Percentiles rank a stretch among this genome's conserved stretches.
These are phyloP conservation scores for Paramecium primaurelia DNA, from an alignment of 73 alveolate species.

Conservation along the genomic window DNA sequence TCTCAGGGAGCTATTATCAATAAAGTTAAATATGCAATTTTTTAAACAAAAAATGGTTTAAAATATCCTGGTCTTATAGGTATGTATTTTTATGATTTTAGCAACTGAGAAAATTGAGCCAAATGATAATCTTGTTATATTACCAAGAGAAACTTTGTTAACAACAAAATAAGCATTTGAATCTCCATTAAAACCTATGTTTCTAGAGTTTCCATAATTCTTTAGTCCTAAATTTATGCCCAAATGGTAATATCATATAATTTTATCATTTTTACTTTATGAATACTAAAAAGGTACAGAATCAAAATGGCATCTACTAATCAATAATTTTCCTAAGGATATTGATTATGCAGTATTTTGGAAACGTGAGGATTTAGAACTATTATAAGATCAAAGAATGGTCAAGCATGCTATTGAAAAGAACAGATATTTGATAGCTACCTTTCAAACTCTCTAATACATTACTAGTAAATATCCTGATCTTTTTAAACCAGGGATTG, in stretches of 20 bases:
- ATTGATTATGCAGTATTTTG: conserved; percentile 54
- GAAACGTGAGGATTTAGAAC: conserved; percentile 39
- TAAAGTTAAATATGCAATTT: background rate
- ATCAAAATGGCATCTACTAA: conserved; percentile 49
- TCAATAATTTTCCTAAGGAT: conserved; percentile 43
- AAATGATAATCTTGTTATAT: background rate
- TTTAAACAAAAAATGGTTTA: conserved; percentile 29
- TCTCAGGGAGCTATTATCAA: conserved; percentile 8
- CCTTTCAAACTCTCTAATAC: background rate
- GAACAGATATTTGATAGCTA: background rate
- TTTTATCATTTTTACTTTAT: background rate
- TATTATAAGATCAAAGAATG: background rate
- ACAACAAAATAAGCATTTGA: conserved; percentile 4
- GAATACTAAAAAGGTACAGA: background rate
- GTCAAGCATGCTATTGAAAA: background rate
- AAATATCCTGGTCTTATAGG: conserved; percentile 24
- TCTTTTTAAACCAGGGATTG: background rate
- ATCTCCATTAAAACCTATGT: conserved; percentile 12
- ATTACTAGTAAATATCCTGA: background rate
- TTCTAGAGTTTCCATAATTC: conserved; percentile 26
- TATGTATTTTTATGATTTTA: background rate
- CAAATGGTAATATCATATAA: background rate
- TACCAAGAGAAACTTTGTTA: conserved; percentile 3
- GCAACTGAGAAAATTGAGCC: conserved; percentile 40
- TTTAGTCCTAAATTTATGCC: background rate